Conservation (phyloP, 176 grass and related monocot species). For the Tillandsia leiboldiana region DNA sequence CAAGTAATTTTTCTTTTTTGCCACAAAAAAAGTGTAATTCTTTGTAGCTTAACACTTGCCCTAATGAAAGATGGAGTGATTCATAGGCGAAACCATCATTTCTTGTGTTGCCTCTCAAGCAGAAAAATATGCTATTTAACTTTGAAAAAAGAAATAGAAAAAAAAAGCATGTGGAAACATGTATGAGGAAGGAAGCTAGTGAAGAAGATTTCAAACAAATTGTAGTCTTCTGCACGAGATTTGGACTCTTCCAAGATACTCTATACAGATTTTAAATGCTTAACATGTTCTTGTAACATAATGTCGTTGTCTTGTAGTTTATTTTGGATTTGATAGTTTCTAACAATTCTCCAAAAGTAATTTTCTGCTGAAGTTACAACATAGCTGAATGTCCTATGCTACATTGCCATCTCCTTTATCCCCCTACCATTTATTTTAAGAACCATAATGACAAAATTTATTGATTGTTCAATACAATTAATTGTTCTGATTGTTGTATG, state of each 20-base stretch:
- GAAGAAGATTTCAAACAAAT: conserved; percentile 6
- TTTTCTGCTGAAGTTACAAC: too few species aligned
- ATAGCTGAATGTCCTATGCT: too few species aligned
- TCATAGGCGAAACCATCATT: conserved; percentile 18
- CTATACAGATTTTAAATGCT: too few species aligned
- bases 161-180: not conserved
- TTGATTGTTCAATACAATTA: conserved; percentile 52
- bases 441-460: conserved; percentile 30
- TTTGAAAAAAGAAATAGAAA: not conserved
- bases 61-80: conserved; percentile 7
- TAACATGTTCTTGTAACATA: too few species aligned
- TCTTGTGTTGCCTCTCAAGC: conserved; percentile 13
- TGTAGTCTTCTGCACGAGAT: conserved; percentile 3
- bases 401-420: too few species aligned
- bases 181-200: not conserved
- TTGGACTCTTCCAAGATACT: not conserved
- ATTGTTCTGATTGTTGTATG: conserved; percentile 44
- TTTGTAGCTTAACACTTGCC: too few species aligned
- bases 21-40: too few species aligned
- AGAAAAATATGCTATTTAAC: too few species aligned
- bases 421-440: conserved; percentile 16
- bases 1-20: too few species aligned
- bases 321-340: too few species aligned
- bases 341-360: too few species aligned
- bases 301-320: too few species aligned